Base-by-base conservation (phyloP, 768 basidiomycete genomes). In the Mycena metata region DNA sequence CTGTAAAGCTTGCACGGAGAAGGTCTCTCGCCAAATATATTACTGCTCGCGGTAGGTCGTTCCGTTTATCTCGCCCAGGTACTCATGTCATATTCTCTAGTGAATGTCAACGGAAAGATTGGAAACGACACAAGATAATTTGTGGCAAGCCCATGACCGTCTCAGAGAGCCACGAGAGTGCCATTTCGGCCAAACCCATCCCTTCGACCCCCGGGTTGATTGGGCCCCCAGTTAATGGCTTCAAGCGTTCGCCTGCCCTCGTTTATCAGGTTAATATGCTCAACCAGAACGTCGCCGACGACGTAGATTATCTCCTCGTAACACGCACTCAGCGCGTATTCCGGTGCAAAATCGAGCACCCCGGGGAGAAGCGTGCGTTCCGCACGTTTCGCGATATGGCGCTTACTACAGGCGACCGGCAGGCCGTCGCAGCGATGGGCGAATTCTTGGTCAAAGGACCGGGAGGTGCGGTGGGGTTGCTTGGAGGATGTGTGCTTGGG, bases 91-190 rank as follows among this genome's bases (percentile, higher is more conserved):
- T 17, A 5, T 8, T 47, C 3, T 19, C 12, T 45, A 60, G 58
- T 21, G 45, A 60, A 24, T 60, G 58, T 19, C 58, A 60, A 47
- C 26, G 58, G 36, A 45, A 60, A 26, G 58, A 60, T 33, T 60
- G 58, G 58, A 60, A 60, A 17, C 58, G 58, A 35, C 58, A 60
- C 33, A 60, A 60, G 36, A 43, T 21, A 23, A 60, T 60, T 12
- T 60, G 58, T 33, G 58, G 45, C 45, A 60, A 60, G n/a, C 30
- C 58, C 43, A 46, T 60, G 58, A 60, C 58, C 5, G 39, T 60
- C n/a, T 19, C 46, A 24, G 58, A 60, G 36, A 33, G 45, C 33
- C 30, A 60, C 15, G 45, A 60, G 58, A 47, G 45, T 19, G 45
- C 58, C 17, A 19, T 60, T 15, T 12, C 46, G 11, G 45, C 45